These are phyloP conservation scores for Zoysia japonica DNA, from an alignment of 176 grass and related monocot species.

Conservation along the genomic window DNA sequence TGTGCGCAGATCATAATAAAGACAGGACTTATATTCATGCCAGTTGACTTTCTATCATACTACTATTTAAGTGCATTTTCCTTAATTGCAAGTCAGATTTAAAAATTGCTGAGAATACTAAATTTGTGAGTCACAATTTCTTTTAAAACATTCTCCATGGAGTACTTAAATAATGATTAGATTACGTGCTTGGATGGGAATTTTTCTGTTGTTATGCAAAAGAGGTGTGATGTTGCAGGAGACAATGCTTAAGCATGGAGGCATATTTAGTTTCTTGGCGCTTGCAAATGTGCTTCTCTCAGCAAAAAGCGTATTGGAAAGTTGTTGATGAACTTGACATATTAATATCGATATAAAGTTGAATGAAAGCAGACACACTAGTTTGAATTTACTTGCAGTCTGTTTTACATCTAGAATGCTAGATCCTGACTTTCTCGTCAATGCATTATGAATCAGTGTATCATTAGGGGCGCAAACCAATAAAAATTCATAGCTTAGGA, in stretches of 20 bases:
- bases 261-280: conserved; percentile 18
- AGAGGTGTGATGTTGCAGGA: neutral
- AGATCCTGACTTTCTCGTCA: neutral
- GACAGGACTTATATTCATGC: neutral
- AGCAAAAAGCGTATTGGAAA: conserved; percentile 4
- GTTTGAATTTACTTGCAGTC: neutral
- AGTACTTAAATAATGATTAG: neutral
- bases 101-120: neutral
- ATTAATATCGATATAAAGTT: neutral
- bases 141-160: neutral
- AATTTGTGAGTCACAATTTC: neutral
- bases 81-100: neutral
- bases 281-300: neutral
- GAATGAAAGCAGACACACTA: neutral
- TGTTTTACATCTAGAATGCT: neutral
- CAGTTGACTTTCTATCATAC: neutral
- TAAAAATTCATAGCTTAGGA: neutral
- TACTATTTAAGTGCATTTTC: neutral
- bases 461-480: neutral
- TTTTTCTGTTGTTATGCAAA: neutral
- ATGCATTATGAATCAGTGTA: neutral
- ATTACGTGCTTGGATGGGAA: neutral
- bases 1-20: neutral
- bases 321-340: neutral
- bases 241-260: neutral